These are phyloP conservation scores for Pontederia crassipes DNA, from an alignment of 176 grass and related monocot species.

Conservation along the genomic window DNA sequence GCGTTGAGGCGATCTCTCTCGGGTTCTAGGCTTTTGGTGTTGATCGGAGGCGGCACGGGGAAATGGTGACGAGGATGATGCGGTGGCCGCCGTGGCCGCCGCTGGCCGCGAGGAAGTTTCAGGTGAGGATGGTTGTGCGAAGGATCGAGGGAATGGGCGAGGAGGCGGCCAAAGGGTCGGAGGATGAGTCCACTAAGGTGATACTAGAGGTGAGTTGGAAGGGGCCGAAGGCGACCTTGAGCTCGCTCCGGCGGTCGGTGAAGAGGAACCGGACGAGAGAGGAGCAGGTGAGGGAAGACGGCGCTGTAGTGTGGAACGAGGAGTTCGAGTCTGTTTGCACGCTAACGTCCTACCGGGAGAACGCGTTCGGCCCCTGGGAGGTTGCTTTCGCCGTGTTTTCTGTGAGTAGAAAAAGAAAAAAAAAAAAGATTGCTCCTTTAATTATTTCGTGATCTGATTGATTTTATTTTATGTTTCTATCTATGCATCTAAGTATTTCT, in stretches of 20 bases:
- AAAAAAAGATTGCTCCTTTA: constrained; percentile 3
- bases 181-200: constrained; percentile 10
- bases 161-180: not conserved
- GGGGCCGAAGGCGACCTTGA: constrained; percentile 47
- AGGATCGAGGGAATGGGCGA: constrained; percentile 38
- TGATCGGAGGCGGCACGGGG: not conserved
- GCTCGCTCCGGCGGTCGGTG: constrained; percentile 64
- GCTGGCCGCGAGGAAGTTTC: constrained; percentile 41
- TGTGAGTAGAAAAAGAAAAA: constrained; percentile 40
- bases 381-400: constrained; percentile 62
- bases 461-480: not conserved
- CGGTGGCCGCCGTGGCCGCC: constrained; percentile 76
- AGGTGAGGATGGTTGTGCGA: constrained; percentile 50
- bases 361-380: constrained; percentile 69
- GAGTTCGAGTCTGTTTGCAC: constrained; percentile 61
- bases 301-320: constrained; percentile 64
- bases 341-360: constrained; percentile 48
- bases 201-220: constrained; percentile 54
- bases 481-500: too few relatives aligned
- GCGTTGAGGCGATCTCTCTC: not conserved
- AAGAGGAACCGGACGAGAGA: constrained; percentile 75
- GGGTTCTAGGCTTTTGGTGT: not conserved
- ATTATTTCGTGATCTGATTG: not conserved
- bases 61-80: constrained; percentile 64
- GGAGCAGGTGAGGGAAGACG: constrained; percentile 30